Percentiles rank a stretch among this genome's conserved stretches.
Evolutionary conservation across 176 grass and related monocot genomes (phyloP).

Genomic region (Chrysopogon serrulatus): DNA sequence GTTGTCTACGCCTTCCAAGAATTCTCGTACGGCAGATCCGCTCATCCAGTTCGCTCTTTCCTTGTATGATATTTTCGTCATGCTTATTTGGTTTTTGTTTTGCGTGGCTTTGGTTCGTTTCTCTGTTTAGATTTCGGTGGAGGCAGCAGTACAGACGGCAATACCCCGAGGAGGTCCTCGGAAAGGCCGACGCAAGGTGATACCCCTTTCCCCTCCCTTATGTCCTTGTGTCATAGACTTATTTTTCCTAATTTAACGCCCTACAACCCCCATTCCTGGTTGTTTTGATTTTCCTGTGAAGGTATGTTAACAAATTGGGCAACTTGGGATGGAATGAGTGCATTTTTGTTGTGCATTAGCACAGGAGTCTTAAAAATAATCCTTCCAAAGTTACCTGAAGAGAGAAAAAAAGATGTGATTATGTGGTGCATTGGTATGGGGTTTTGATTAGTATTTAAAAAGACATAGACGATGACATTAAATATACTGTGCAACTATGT

Average conservation of each 20-base stretch:
- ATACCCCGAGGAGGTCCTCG: conserved; percentile 81
- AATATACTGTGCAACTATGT: too few species aligned
- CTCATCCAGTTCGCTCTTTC: not conserved
- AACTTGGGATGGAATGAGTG: not conserved
- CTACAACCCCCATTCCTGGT: not conserved
- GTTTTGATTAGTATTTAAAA: not conserved
- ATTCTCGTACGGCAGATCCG: conserved; percentile 63
- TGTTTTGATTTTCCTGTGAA: not conserved
- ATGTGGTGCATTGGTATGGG: not conserved
- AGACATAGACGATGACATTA: not conserved
- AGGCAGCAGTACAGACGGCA: conserved; percentile 80
- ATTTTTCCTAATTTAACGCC: not conserved
- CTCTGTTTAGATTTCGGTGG: conserved; percentile 80
- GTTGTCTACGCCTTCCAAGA: conserved; percentile 86
- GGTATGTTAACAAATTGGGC: not conserved
- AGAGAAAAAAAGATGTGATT: not conserved
- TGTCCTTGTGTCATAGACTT: not conserved
- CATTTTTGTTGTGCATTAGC: not conserved
- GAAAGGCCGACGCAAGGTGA: conserved; percentile 56
- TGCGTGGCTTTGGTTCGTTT: not conserved
- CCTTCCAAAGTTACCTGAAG: not conserved
- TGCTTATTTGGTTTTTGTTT: not conserved
- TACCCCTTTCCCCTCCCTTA: not conserved
- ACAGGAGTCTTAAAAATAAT: not conserved
- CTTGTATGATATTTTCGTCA: not conserved